Evolutionary conservation across 306 rosid genomes (phyloP), one percentile per base, ranked within the genome.

Genomic region (Elaeagnus macrophylla): DNA sequence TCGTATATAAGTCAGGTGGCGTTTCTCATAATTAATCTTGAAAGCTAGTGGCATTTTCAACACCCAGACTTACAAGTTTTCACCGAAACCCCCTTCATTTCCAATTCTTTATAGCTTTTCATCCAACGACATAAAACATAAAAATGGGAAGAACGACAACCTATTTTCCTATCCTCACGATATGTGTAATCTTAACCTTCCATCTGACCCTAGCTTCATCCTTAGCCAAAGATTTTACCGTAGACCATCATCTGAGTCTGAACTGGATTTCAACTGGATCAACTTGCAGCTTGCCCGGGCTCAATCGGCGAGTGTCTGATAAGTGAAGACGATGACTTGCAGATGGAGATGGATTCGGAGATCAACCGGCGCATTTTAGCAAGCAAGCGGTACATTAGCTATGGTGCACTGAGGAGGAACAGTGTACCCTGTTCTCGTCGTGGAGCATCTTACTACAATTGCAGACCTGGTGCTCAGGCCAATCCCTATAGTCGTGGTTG

Each of bases 371-470:
- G 97, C 71, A 83, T 83, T 57, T 60, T 89, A 61, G 97, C 95
- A 0, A 54, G 60, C 7, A 66, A 8, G 14, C 69, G 65, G 59
- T 89, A 89, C 75, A 86, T 89, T 15, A 86, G 97, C 90, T 89
- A 89, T 59, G 97, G 94, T 58, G 97, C 97, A 66, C 81, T 89
- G 62, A 77, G 83, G 82, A 81, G 88, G 81, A 89, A 86, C 94
- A 75, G 72, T 48, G 90, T 89, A 3, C 97, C 97, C 10, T 89
- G 95, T 72, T 89, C 95, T 0, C 60, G 88, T 8, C 95, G 95
- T 8, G 97, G 97, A 62, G 95, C 95, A 65, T 90, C 97, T 16
- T 90, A 90, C 66, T 90, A 86, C 78, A 90, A 90, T 62, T 90
- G 97, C 81, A 76, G 86, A 36, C 74, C 80, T 5, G 97, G 97